Evolutionary conservation across 2,329 filamentous ascomycete genomes (phyloP).

Genomic region (Sporothrix pseudoabietina): DNA sequence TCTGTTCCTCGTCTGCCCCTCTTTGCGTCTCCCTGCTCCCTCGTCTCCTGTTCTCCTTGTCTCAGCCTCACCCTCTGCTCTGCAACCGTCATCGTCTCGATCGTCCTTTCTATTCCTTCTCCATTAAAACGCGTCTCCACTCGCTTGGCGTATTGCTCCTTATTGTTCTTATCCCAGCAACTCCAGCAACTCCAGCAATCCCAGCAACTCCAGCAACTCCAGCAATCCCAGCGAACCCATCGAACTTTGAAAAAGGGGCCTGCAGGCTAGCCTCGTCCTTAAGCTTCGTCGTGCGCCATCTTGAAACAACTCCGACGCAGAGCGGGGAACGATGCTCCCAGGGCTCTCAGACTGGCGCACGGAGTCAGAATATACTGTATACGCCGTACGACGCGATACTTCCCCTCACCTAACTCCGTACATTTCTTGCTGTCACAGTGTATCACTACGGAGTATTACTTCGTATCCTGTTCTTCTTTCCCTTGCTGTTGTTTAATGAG

Average conservation of each 20-base stretch:
- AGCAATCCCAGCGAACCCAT: no score
- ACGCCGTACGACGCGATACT: background rate
- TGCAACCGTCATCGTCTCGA: background rate
- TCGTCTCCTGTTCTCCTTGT: constrained; percentile 1
- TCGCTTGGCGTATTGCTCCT: background rate
- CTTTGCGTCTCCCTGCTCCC: background rate
- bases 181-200: background rate
- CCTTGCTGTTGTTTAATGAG: constrained; percentile 8
- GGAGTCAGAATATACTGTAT: background rate
- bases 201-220: background rate
- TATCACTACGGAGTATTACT: no score
- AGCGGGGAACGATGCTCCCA: constrained; percentile 1
- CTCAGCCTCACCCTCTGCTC: constrained; percentile 16
- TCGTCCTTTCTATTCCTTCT: background rate
- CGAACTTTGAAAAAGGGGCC: constrained; percentile 1
- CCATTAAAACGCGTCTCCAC: constrained; percentile 20
- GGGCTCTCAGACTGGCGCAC: background rate
- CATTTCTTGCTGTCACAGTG: background rate
- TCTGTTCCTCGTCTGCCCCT: background rate
- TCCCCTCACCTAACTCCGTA: background rate
- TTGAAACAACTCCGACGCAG: constrained; percentile 23
- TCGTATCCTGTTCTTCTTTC: background rate
- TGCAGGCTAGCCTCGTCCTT: constrained; percentile 16
- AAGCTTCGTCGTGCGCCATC: constrained; percentile 13
- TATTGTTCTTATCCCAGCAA: background rate